phyloP scores from a whole-genome alignment of 768 basidiomycete genomes.

The Pleurotus citrinopileatus region DNA sequence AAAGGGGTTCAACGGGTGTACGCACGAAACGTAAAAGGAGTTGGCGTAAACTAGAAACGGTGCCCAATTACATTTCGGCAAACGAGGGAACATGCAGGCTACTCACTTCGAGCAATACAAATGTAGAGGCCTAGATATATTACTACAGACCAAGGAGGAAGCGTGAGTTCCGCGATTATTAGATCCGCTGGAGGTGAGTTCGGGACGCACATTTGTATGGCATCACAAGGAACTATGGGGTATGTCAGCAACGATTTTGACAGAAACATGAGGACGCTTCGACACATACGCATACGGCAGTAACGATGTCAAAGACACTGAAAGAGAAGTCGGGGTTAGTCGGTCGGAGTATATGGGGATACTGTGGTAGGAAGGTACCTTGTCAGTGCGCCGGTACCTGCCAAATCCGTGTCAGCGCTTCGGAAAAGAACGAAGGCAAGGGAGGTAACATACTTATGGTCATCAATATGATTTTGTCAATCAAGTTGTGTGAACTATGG shows the following conservation, averaged over 20 bases:
- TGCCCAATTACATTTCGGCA: background rate
- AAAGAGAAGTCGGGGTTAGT: background rate
- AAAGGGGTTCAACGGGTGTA: background rate
- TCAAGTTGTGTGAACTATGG: background rate
- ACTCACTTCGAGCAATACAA: slow-evolving; percentile 7
- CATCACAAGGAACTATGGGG: slow-evolving; percentile 7
- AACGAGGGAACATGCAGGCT: background rate
- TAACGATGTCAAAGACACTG: slow-evolving; percentile 9
- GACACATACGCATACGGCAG: slow-evolving; percentile 7
- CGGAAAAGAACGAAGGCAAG: background rate
- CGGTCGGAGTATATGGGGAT: background rate
- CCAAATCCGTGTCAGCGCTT: background rate
- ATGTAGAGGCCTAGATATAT: slow-evolving; percentile 9
- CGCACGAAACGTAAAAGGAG: slow-evolving; percentile 9
- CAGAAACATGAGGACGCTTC: background rate
- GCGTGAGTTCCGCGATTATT: background rate
- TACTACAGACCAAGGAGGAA: background rate
- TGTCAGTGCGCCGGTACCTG: slow-evolving; percentile 4
- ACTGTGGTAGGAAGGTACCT: background rate
- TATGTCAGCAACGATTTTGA: background rate
- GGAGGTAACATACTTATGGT: slow-evolving; percentile 3
- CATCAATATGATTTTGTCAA: slow-evolving; percentile 10
- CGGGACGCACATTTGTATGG: slow-evolving; percentile 8
- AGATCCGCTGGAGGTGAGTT: background rate
- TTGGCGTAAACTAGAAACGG: slow-evolving; percentile 4